Evolutionary conservation across 306 rosid genomes (phyloP).

Genomic region (Psophocarpus tetragonolobus): DNA sequence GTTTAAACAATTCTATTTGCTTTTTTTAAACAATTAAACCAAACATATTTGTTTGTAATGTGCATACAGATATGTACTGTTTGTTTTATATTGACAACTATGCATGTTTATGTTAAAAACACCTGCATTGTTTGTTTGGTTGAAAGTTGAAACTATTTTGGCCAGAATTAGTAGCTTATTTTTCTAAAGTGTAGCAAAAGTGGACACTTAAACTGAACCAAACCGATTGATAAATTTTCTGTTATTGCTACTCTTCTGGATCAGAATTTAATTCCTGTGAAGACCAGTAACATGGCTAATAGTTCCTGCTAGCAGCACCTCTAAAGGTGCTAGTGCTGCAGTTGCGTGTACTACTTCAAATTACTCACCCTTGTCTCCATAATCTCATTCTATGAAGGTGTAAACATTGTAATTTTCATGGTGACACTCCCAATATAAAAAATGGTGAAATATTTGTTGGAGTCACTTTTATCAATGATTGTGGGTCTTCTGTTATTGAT

Average conservation of each 20-base stretch:
- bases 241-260: neutral
- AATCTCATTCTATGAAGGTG: neutral
- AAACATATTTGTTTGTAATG: too few species aligned
- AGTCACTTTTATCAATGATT: too few species aligned
- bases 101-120: neutral
- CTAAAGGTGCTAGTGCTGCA: neutral
- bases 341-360: neutral
- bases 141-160: neutral
- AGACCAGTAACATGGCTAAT: neutral
- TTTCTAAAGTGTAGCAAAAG: neutral
- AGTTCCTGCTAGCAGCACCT: neutral
- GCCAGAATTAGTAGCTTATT: neutral
- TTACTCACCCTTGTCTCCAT: neutral
- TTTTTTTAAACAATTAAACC: too few species aligned
- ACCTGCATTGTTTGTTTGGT: neutral
- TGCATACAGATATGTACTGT: neutral
- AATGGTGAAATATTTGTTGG: too few species aligned
- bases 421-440: slow-evolving; percentile 8
- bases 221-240: neutral
- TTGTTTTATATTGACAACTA: neutral
- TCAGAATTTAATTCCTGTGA: neutral
- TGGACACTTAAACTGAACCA: neutral
- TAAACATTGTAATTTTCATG: slow-evolving; percentile 14
- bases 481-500: too few species aligned
- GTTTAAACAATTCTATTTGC: too few species aligned